Evolutionary conservation across 2,329 filamentous ascomycete genomes (phyloP), one percentile per base, ranked within the genome.

Genomic region (Diaporthe sp.): DNA sequence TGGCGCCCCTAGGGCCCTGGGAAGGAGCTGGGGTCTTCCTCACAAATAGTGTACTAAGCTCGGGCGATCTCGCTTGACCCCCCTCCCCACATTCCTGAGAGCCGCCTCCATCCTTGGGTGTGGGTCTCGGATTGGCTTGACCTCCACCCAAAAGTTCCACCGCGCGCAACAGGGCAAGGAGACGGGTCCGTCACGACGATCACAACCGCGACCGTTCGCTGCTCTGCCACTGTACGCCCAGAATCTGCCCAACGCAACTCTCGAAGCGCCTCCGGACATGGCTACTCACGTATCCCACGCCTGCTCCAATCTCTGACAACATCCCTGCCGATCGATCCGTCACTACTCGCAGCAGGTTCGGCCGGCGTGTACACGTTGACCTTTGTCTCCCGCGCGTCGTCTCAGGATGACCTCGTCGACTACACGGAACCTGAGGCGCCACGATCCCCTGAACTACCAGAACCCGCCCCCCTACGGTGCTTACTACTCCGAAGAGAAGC

Each of bases 401-500:
- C 74, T 73, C 76, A 77, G 68, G 55, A 77, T 77, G 76, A 74
- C 71, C 51, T 72, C 76, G 53, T 65, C 68, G 44, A 70, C 74
- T 12, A 53, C 68, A 19, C 34, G 42, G 39, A 42, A 61, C 44
- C 67, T 68, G 72, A 73, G 72, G 74, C 74, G 34, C 53, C n/a
- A 57, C 74, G 72, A 74, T 44, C 57, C 61, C 44, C 46, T 74
- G 15, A 22, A 68, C 62, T 28, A 68, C 25, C 67, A 76, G 37
- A 49, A 59, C 22, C 72, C 49, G 31, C 58, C 44, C 46, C 39
- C 68, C 37, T 78, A 80, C 73, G 77, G 79, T 44, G 59, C 74
- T 22, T 73, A 78, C 61, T 80, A 80, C 73, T 68, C 78, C 4
- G 74, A 77, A 46, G 77, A 79, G 68, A 79, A 77, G 68, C 59